These are phyloP conservation scores for Aspergillus sojae DNA, from an alignment of 2,329 filamentous ascomycete species.

Conservation along the genomic window DNA sequence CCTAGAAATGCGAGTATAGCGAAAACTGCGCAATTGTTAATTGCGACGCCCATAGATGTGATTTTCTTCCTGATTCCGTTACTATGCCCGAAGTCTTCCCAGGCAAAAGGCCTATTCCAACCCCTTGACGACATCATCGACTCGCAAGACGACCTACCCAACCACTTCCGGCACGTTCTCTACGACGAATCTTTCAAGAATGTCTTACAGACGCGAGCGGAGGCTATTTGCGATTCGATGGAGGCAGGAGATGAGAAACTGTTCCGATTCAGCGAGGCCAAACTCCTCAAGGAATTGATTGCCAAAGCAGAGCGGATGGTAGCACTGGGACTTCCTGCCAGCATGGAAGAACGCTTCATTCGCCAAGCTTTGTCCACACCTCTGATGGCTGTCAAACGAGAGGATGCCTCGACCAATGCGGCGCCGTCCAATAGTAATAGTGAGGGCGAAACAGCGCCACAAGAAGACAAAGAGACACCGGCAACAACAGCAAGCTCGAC, in stretches of 20 bases:
- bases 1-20: conserved; percentile 56
- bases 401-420: conserved; percentile 44
- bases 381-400: conserved; percentile 67
- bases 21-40: conserved; percentile 71
- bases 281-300: conserved; percentile 67
- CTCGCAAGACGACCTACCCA: conserved; percentile 44
- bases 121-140: conserved; percentile 54
- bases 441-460: conserved; percentile 25
- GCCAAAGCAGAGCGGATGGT: conserved; percentile 72
- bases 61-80: conserved; percentile 81
- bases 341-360: conserved; percentile 85
- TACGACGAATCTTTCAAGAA: conserved; percentile 42
- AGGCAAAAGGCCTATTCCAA: conserved; percentile 46
- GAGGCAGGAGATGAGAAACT: conserved; percentile 82
- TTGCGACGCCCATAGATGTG: conserved; percentile 82
- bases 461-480: conserved; percentile 34
- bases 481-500: conserved; percentile 39
- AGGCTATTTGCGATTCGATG: conserved; percentile 75
- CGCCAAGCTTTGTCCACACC: conserved; percentile 75
- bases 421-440: conserved; percentile 27
- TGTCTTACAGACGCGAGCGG: conserved; percentile 67
- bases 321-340: conserved; percentile 68
- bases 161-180: conserved; percentile 44
- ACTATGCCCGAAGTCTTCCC: conserved; percentile 55
- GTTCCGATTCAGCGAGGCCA: conserved; percentile 76